phyloP scores from a whole-genome alignment of 2,329 filamentous ascomycete genomes.

The Colletotrichum truncatum region DNA sequence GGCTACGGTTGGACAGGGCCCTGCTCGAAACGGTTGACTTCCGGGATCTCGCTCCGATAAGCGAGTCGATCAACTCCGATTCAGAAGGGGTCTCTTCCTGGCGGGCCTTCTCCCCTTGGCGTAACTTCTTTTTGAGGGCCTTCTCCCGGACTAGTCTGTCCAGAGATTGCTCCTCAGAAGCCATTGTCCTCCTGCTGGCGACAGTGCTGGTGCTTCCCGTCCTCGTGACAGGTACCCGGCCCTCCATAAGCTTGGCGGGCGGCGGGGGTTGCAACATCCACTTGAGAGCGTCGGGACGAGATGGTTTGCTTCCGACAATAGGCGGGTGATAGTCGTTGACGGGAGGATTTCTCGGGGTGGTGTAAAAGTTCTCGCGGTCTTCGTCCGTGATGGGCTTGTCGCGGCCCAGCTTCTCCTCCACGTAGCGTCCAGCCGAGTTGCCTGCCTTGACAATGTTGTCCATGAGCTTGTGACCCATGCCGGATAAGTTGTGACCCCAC shows the following conservation, averaged over 20 bases:
- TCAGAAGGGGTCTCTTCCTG: constrained; percentile 47
- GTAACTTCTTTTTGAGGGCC: constrained; percentile 56
- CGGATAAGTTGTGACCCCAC: constrained; percentile 73
- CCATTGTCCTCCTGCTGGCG: constrained; percentile 54
- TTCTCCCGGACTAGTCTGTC: constrained; percentile 55
- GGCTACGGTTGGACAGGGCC: constrained; percentile 37
- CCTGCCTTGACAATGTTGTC: constrained; percentile 68
- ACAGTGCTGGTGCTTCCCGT: constrained; percentile 67
- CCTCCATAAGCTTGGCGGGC: constrained; percentile 90
- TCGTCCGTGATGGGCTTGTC: constrained; percentile 61
- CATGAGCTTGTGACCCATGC: constrained; percentile 65
- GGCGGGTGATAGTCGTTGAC: constrained; percentile 89
- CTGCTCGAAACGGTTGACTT: constrained; percentile 35
- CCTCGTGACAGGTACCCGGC: constrained; percentile 76
- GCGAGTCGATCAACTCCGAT: constrained; percentile 53
- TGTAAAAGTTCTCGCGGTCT: constrained; percentile 68
- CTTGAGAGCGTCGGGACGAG: constrained; percentile 73
- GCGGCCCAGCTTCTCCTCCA: constrained; percentile 61
- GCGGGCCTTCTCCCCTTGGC: constrained; percentile 42
- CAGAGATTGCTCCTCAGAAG: constrained; percentile 51
- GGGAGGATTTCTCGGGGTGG: constrained; percentile 70
- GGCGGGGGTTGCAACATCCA: constrained; percentile 97
- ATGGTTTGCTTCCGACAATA: constrained; percentile 79
- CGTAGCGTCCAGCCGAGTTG: constrained; percentile 61
- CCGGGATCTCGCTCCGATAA: constrained; percentile 40